Evolutionary conservation across 2,329 filamentous ascomycete species (phyloP).

Genomic region (Aspergillus sp.): DNA sequence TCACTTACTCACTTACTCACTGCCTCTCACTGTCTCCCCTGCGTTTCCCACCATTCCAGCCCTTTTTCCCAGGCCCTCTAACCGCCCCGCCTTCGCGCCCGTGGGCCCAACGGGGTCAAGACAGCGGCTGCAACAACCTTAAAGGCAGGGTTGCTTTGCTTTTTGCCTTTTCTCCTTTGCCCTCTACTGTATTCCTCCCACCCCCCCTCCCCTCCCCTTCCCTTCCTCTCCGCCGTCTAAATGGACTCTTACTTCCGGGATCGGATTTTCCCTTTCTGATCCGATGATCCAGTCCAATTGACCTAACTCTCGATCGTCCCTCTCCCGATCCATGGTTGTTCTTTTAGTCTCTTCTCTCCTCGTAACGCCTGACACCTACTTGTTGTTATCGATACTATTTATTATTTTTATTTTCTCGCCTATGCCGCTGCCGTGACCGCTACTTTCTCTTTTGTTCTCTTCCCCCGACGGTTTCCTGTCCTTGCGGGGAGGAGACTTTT

Average conservation of each 20-base stretch:
- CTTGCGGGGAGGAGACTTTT: constrained; percentile 11
- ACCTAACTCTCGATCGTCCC: constrained; percentile 14
- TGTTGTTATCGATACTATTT: constrained; percentile 2
- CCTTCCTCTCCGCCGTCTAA: not conserved
- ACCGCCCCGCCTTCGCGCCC: constrained; percentile 25
- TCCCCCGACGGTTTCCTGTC: constrained; percentile 4
- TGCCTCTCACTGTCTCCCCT: not conserved
- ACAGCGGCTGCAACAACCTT: constrained; percentile 30
- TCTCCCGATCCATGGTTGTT: constrained; percentile 14
- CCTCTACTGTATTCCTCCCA: not conserved
- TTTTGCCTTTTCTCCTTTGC: constrained; percentile 2
- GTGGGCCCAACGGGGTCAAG: constrained; percentile 29
- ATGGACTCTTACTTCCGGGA: not conserved
- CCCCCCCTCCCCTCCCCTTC: not conserved
- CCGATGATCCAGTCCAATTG: constrained; percentile 12
- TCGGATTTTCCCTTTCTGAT: constrained; percentile 7
- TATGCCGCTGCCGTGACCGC: constrained; percentile 22
- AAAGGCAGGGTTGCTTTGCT: constrained; percentile 19
- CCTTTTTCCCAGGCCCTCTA: constrained; percentile 9
- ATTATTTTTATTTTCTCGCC: not conserved
- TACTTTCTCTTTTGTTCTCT: constrained; percentile 15
- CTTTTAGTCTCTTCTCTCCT: not conserved
- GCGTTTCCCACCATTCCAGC: not conserved
- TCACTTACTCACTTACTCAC: no score
- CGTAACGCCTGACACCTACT: constrained; percentile 4